Evolutionary conservation across 2,329 filamentous ascomycete species (phyloP).

Genomic region (Elsinoe fawcettii): DNA sequence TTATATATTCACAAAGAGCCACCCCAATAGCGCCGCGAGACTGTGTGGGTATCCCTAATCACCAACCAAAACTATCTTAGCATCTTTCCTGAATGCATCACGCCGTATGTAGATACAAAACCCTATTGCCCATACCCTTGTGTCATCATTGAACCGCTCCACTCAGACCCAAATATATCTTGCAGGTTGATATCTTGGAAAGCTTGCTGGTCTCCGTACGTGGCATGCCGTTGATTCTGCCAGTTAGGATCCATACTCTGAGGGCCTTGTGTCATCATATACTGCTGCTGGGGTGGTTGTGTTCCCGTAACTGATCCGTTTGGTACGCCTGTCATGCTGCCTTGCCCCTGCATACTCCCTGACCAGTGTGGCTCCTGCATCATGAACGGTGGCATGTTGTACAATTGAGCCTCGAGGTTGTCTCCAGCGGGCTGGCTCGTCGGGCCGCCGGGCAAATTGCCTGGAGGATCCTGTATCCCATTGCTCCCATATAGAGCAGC

Average conservation of each 20-base stretch:
- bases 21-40: background rate
- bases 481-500: constrained; percentile 15
- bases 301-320: constrained; percentile 6
- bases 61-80: background rate
- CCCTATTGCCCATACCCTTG: constrained; percentile 18
- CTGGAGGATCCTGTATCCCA: constrained; percentile 5
- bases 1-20: background rate
- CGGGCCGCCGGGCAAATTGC: constrained; percentile 13
- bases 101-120: no score
- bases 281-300: constrained; percentile 19
- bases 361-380: constrained; percentile 44
- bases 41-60: constrained; percentile 5
- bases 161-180: constrained; percentile 33
- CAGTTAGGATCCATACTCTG: constrained; percentile 12
- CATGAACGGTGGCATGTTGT: constrained; percentile 64
- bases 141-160: constrained; percentile 27
- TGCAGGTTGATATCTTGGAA: constrained; percentile 31
- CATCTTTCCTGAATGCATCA: background rate
- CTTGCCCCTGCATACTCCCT: constrained; percentile 13
- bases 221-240: constrained; percentile 21
- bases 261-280: constrained; percentile 9
- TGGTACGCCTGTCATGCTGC: constrained; percentile 8
- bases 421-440: constrained; percentile 33
- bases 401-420: constrained; percentile 65
- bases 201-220: constrained; percentile 20